Base-by-base conservation (phyloP, 2,329 filamentous ascomycete genomes). In the Hypoxylon rubiginosum region DNA sequence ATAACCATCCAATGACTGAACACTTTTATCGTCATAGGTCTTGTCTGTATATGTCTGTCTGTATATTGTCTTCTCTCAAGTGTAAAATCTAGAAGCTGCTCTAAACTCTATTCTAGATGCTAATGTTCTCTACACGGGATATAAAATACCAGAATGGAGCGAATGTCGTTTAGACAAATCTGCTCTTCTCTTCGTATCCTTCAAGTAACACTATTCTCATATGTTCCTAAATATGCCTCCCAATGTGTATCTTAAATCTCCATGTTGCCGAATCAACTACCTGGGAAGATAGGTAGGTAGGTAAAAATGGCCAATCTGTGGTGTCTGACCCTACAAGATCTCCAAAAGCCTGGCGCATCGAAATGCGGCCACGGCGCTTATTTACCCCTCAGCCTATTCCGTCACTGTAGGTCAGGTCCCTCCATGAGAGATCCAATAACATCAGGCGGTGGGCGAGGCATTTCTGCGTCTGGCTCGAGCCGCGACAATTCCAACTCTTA, bases 331-430 rank as follows among this genome's bases (percentile, higher is more conserved):
- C 41, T 51, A 54, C 36, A 51, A 24, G 41, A 49, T 54, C 50
- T 39, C 28, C 21, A 15, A 32, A 46, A 52, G 26, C 58, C 30
- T 41, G 45, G 41, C 26, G 39, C 46, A 45, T 32, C 51, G 39
- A 58, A 49, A 57, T 34, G 45, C 53, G 50, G 57, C 58, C 57
- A 53, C 59, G 55, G 60, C 64, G 56, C 24, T 51, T 39, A 32
- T 43, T 43, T 53, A 21, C 24, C 50, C 50, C 54, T 50, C 32
- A 39, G 41, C 57, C 26, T 45, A 49, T 50, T 54, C 53, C 34
- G 41, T 57, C 46, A 36, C 28, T 56, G 57, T 63, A 46, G 34
- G 34, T 5, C 6, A 46, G 30, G 39, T 32, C 32, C 48, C 30
- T 36, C 10, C 10, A 13, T 2, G 15, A 26, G 17, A 52, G 62